These are phyloP conservation scores for Beauveria caledonica DNA, from an alignment of 2,329 filamentous ascomycete genomes.

Conservation along the genomic window DNA sequence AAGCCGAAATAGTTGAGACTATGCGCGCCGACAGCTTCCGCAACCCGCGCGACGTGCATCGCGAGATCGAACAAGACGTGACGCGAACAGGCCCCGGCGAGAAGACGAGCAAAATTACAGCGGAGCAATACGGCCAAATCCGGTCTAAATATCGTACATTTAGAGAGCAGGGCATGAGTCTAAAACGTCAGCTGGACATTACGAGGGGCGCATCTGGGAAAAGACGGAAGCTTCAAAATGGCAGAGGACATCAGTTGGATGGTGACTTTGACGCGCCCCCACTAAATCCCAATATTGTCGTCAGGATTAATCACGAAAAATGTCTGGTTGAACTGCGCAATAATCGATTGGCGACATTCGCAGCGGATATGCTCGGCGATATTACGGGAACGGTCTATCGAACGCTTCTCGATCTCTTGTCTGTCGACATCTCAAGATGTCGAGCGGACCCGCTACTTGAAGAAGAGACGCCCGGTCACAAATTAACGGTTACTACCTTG, in stretches of 20 bases:
- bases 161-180: slow-evolving; percentile 40
- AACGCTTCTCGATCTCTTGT: slow-evolving; percentile 61
- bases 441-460: slow-evolving; percentile 43
- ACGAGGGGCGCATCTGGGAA: slow-evolving; percentile 36
- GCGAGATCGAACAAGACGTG: slow-evolving; percentile 56
- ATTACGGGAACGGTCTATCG: slow-evolving; percentile 73
- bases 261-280: slow-evolving; percentile 34
- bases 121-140: slow-evolving; percentile 51
- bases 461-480: slow-evolving; percentile 22
- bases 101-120: slow-evolving; percentile 52
- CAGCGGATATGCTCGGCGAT: slow-evolving; percentile 60
- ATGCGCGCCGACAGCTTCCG: slow-evolving; percentile 49
- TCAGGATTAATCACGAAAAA: slow-evolving; percentile 80
- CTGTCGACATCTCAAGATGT: slow-evolving; percentile 60
- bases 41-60: slow-evolving; percentile 51
- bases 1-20: slow-evolving; percentile 59
- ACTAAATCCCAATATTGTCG: slow-evolving; percentile 56
- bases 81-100: slow-evolving; percentile 39
- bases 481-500: slow-evolving; percentile 39
- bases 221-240: slow-evolving; percentile 46
- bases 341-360: slow-evolving; percentile 64
- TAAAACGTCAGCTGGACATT: slow-evolving; percentile 44
- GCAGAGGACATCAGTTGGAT: slow-evolving; percentile 28
- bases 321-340: slow-evolving; percentile 77
- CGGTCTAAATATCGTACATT: slow-evolving; percentile 44